Base-by-base conservation (phyloP, 2,329 filamentous ascomycete species). In the Penicillium verrucosum region DNA sequence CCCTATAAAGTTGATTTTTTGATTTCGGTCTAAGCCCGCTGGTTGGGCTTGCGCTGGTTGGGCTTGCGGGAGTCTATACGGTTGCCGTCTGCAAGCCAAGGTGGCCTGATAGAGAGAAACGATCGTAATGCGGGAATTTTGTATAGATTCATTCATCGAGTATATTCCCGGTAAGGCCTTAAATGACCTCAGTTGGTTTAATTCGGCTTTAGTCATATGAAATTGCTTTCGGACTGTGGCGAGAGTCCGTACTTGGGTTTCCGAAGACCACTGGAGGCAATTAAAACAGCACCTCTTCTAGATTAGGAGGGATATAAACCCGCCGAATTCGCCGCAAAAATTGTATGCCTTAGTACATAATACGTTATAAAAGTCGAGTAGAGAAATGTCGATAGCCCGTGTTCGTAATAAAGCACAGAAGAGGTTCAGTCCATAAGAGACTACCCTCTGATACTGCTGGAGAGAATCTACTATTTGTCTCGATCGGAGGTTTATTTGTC, bases 381-480 rank as follows among this genome's bases (percentile, higher is more conserved):
- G 57, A 53, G 56, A 45, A 29, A 61, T 36, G 12, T 55, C 7
- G 38, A 30, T 41, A 25, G 57, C 52, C 40, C 49, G 44, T 42
- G 61, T 63, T 56, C 55, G 59, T 57, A 61, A 53, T 12, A 63
- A 57, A n/a, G 56, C 57, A 27, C 52, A 57, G 46, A 61, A 58
- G 38, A 63, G 59, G 46, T 55, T 58, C 37, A 58, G 57, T 36
- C 52, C 54, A 57, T 63, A 32, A 3, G 45, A 51, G 49, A 55
- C 46, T 27, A 57, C 52, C 34, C 18, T 55, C 7, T 53, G 56
- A 51, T 60, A 61, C 36, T 58, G 36, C 2, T 53, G 42, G 40
- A 63, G 55, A 32, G 59, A 61, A 32, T 60, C 57, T 42, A 61
- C 60, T 16, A 60, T 21, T 16, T 56, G 45, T 54, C 56, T 57